A percentile compares a stretch with the other conserved stretches of the same genome.
phyloP scores from a whole-genome alignment of 2,329 filamentous ascomycete species.

The Ceratocystis lukuohia region DNA sequence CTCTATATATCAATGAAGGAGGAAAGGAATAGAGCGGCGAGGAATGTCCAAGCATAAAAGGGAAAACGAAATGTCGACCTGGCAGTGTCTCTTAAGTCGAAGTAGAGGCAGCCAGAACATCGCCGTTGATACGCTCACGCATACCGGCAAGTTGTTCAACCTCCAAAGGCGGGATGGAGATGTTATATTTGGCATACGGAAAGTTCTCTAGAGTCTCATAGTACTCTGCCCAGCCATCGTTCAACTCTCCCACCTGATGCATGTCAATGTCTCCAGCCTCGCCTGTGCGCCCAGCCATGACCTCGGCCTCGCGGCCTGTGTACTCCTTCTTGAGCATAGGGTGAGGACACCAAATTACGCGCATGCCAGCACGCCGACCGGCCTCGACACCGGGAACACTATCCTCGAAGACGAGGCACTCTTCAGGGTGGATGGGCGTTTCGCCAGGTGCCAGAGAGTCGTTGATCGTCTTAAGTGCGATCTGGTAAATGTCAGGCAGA shows the following conservation, averaged over 20 bases:
- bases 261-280: conserved; percentile 45
- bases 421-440: conserved; percentile 57
- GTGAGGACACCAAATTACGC: conserved; percentile 86
- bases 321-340: conserved; percentile 64
- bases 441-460: conserved; percentile 50
- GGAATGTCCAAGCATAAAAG: not conserved
- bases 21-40: not conserved
- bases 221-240: conserved; percentile 50
- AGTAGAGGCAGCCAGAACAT: conserved; percentile 20
- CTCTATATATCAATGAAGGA: not conserved
- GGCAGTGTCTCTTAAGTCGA: not conserved
- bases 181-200: conserved; percentile 46
- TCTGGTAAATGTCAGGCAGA: conserved; percentile 81
- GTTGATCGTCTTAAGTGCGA: conserved; percentile 79
- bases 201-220: conserved; percentile 39
- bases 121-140: conserved; percentile 27
- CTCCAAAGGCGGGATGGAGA: conserved; percentile 32
- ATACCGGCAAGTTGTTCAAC: conserved; percentile 34
- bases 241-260: conserved; percentile 43
- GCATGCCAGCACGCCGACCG: conserved; percentile 82
- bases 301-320: conserved; percentile 59
- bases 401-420: conserved; percentile 95
- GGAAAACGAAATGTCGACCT: too few species aligned
- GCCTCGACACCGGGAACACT: conserved; percentile 86
- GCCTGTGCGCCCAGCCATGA: conserved; percentile 70